These are phyloP conservation scores for Lentinula raphanica DNA, from an alignment of 768 basidiomycete species.

Conservation along the genomic window DNA sequence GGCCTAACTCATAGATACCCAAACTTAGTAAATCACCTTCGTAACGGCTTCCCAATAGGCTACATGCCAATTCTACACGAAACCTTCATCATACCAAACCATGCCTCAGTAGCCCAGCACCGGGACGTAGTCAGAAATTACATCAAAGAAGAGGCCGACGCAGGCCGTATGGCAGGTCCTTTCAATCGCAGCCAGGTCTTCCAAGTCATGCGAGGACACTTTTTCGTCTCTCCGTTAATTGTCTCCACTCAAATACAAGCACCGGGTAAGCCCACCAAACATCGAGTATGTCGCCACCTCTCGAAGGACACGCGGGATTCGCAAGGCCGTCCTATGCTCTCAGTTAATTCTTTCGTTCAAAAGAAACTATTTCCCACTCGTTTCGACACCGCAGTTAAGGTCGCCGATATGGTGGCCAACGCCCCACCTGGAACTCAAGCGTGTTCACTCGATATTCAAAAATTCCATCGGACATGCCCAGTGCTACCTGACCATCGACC, in stretches of 20 bases:
- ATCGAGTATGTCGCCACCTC: constrained; percentile 9
- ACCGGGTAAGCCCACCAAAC: constrained; percentile 4
- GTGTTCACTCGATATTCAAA: constrained; percentile 11
- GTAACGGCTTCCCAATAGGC: not conserved
- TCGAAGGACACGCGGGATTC: constrained; percentile 10
- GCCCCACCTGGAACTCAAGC: constrained; percentile 10
- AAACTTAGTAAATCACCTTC: not conserved
- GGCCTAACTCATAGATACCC: not conserved
- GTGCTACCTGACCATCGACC: constrained; percentile 15
- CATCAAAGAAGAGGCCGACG: constrained; percentile 11
- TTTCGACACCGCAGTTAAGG: constrained; percentile 2
- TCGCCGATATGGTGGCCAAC: constrained; percentile 3
- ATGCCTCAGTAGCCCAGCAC: not conserved
- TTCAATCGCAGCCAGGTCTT: constrained; percentile 16
- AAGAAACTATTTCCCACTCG: constrained; percentile 5
- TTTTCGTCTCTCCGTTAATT: constrained; percentile 7
- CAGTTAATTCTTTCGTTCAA: constrained; percentile 7
- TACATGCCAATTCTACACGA: not conserved
- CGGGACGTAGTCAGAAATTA: constrained; percentile 12
- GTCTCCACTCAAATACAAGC: constrained; percentile 1
- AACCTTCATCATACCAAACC: too few species aligned
- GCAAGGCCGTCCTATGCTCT: not conserved
- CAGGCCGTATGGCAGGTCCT: constrained; percentile 16
- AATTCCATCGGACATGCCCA: constrained; percentile 22
- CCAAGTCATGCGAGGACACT: constrained; percentile 9